Evolutionary conservation across 1,284 basidiomycete genomes (phyloP).

Genomic region (Cerrena zonata): DNA sequence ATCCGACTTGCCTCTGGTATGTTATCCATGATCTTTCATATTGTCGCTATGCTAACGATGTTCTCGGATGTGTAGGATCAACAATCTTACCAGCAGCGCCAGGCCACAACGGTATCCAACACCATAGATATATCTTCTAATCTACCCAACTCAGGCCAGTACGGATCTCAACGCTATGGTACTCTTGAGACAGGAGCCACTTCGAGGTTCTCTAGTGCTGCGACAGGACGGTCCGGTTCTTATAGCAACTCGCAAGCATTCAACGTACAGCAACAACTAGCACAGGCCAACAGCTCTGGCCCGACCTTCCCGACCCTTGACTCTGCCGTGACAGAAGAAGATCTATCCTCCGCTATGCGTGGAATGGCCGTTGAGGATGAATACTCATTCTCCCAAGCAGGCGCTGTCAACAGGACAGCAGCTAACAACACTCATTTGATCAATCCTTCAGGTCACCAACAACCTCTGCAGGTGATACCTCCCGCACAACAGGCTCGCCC

Average conservation of each 20-base stretch:
- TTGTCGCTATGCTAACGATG: not conserved
- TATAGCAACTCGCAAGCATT: conserved; percentile 21
- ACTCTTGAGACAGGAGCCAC: conserved; percentile 13
- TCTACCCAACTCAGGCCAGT: conserved; percentile 4
- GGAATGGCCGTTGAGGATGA: conserved; percentile 69
- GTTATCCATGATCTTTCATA: not conserved
- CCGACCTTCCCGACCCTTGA: conserved; percentile 4
- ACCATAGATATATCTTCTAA: not conserved
- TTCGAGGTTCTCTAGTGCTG: conserved; percentile 37
- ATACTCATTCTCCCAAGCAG: conserved; percentile 21
- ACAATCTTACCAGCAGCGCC: not conserved
- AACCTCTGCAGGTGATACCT: conserved; percentile 18
- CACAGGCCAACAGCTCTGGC: conserved; percentile 18
- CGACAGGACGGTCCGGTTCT: conserved; percentile 36
- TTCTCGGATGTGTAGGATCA: not conserved
- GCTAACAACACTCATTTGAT: conserved; percentile 4
- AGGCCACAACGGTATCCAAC: not conserved
- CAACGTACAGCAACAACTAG: conserved; percentile 22
- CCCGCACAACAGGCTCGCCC: conserved; percentile 39
- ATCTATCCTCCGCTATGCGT: conserved; percentile 52
- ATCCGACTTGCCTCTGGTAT: not conserved
- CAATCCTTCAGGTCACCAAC: conserved; percentile 11
- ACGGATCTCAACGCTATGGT: not conserved
- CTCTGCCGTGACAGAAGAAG: conserved; percentile 40
- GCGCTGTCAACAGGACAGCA: conserved; percentile 4